These are phyloP conservation scores for Haplosporangium sp. DNA, from an alignment of 371 early-diverging fungal genomes.

Conservation along the genomic window DNA sequence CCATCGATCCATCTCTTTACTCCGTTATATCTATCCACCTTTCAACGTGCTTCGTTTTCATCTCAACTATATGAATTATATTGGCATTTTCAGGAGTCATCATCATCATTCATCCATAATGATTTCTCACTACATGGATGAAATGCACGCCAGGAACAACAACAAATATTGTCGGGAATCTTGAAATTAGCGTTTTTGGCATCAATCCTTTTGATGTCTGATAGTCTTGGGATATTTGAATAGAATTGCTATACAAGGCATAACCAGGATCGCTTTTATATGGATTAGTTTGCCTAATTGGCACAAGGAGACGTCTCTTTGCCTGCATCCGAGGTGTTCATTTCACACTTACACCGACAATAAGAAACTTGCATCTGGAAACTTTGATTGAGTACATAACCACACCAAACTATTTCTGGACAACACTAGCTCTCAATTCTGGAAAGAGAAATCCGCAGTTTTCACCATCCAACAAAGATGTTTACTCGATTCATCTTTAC, in stretches of 20 bases:
- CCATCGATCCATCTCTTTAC: constrained; percentile 25
- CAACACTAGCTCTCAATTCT: not conserved
- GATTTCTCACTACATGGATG: not conserved
- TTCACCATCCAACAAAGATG: not conserved
- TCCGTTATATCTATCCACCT: constrained; percentile 18
- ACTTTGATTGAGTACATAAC: not conserved
- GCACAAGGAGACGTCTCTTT: not conserved
- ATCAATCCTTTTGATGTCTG: not conserved
- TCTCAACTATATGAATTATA: not conserved
- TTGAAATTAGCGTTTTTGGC: not conserved
- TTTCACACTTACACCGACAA: not conserved
- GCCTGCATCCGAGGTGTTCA: not conserved
- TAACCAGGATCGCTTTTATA: no score
- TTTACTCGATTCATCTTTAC: not conserved
- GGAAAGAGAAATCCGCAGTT: not conserved
- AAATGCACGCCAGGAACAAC: not conserved
- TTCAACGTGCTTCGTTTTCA: not conserved
- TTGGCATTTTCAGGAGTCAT: constrained; percentile 66
- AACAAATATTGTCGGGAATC: no score
- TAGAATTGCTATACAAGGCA: no score
- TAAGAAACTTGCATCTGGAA: not conserved
- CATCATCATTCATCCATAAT: constrained; percentile 49
- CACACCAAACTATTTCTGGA: not conserved
- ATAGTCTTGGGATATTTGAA: not conserved
- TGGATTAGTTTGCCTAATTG: no score